Evolutionary conservation across 257 asterid species (phyloP), one percentile per base, ranked within the genome.

Genomic region (Datura wrightii): DNA sequence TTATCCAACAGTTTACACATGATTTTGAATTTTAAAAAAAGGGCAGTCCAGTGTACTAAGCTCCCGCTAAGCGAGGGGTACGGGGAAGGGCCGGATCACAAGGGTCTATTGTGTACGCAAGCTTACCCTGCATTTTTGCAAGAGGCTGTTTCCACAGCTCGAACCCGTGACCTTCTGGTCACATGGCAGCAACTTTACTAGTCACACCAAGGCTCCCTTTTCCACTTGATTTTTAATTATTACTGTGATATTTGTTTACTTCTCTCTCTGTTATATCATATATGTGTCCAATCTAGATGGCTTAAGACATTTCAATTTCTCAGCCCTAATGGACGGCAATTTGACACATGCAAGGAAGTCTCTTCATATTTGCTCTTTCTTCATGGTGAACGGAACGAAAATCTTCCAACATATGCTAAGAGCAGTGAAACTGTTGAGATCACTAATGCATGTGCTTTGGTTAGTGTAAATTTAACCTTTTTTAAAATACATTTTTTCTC

Each of bases 271-370:
- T 79, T 86, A 79, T 24, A 24, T 24, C 31, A 24, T 24, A 24
- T 81, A 31, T 48, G 48, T 63, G 24, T 82, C 58, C 79, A 84
- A 39, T 79, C 31, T 76, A 52, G 62, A 76, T 76, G 82, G 41
- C 46, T 37, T 52, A 52, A 31, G 82, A 76, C 48, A 79, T 88
- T 88, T 71, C 81, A 83, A 66, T 80, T 86, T 37, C 89, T 59
- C 93, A 95, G 98, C 95, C 98, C 98, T 71, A 90, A 88, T 84
- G 98, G 98, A 90, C 92, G 86, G 85, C 93, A 94, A 84, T 95
- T 94, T 83, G 91, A 86, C 69, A 85, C 96, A 41, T 95, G 98
- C 93, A 94, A 91, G 87, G 98, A 93, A 78, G 93, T 89, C 83
- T 90, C 98, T 63, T 88, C 93, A 8, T 94, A 94, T 86, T 87